Evolutionary conservation across 805 yeast genomes (phyloP).

Genomic region (Nakazawaea wyomingensis): DNA sequence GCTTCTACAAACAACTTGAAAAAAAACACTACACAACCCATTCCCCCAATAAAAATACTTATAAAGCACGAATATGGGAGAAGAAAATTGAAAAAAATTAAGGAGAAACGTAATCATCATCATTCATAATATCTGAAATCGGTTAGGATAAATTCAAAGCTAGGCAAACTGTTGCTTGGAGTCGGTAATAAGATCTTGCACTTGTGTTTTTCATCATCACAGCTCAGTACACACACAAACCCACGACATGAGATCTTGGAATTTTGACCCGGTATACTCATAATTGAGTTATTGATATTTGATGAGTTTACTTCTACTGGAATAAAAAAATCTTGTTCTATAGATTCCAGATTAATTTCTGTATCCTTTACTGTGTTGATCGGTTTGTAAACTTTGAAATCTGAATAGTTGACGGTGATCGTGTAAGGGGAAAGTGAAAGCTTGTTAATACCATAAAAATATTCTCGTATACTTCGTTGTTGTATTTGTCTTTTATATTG

Average conservation of each 20-base stretch:
- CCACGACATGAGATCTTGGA: constrained; percentile 67
- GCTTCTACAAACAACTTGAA: no score
- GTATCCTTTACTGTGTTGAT: constrained; percentile 21
- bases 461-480: constrained; percentile 74
- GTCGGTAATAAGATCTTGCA: constrained; percentile 76
- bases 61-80: no score
- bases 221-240: constrained; percentile 55
- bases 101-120: no score
- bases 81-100: no score
- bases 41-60: no score
- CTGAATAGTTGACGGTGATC: constrained; percentile 62
- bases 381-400: constrained; percentile 60
- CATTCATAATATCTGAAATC: constrained; percentile 72
- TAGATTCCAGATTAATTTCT: constrained; percentile 4
- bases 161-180: constrained; percentile 75
- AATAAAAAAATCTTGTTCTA: constrained; percentile 6
- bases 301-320: constrained; percentile 7
- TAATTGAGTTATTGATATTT: constrained; percentile 18
- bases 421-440: constrained; percentile 80
- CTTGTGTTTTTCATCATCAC: constrained; percentile 66
- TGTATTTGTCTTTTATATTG: constrained; percentile 64
- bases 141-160: constrained; percentile 68
- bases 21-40: no score
- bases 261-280: constrained; percentile 19
- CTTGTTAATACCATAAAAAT: constrained; percentile 75